phyloP scores from a whole-genome alignment of 352 stramenopile species.

The Albugo laibachii region DNA sequence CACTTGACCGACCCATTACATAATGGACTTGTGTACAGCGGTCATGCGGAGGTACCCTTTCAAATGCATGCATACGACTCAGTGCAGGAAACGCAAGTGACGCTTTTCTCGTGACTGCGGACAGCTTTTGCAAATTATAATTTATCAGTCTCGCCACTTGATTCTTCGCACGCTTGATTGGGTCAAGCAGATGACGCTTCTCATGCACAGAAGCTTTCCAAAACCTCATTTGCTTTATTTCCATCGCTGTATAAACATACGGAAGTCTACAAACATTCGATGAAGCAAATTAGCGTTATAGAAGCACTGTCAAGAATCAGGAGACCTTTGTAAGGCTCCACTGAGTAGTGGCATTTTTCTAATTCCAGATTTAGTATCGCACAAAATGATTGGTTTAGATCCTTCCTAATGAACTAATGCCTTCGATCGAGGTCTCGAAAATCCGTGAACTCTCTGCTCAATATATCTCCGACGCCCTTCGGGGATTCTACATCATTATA shows the following conservation, averaged over 20 bases:
- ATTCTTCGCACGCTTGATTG: conserved; percentile 66
- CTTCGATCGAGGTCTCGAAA: no score
- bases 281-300: no score
- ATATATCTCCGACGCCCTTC: no score
- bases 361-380: no score
- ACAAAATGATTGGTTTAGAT: no score
- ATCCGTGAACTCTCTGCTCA: no score
- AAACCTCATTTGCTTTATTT: conserved; percentile 80
- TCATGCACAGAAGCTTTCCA: conserved; percentile 40
- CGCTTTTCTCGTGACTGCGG: conserved; percentile 37
- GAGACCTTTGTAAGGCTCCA: no score
- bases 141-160: conserved; percentile 68
- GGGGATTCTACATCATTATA: no score
- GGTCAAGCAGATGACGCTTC: conserved; percentile 59
- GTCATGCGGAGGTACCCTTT: conserved; percentile 20
- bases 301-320: no score
- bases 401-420: no score
- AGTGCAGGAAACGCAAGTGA: conserved; percentile 63
- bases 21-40: background rate
- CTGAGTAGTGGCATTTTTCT: no score
- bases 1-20: background rate
- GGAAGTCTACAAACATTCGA: conserved; percentile 19
- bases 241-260: conserved; percentile 55
- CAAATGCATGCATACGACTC: conserved; percentile 58
- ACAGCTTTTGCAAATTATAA: conserved; percentile 51